phyloP scores from a whole-genome alignment of 768 basidiomycete genomes.

The Termitomyces sp. region DNA sequence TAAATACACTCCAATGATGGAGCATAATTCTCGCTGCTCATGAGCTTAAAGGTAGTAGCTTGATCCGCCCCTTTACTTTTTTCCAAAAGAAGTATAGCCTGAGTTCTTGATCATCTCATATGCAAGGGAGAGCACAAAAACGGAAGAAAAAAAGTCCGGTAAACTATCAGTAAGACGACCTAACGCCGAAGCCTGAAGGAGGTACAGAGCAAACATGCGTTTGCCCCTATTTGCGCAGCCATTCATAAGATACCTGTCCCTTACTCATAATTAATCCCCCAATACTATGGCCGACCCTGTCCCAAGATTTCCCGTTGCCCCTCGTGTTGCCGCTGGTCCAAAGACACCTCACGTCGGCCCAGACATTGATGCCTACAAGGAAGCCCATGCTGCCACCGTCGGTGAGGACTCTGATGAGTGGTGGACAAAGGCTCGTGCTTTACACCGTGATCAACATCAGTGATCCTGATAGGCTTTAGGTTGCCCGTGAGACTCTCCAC shows the following conservation, averaged over 20 bases:
- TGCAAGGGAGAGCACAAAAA: background rate
- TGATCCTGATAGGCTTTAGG: slow-evolving; percentile 25
- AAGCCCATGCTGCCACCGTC: slow-evolving; percentile 62
- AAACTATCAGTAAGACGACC: background rate
- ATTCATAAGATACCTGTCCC: slow-evolving; percentile 2
- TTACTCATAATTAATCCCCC: background rate
- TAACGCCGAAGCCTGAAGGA: background rate
- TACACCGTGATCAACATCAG: background rate
- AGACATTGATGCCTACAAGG: slow-evolving; percentile 66
- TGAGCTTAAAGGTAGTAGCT: background rate
- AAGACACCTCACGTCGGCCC: slow-evolving; percentile 80
- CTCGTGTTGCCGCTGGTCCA: slow-evolving; percentile 55
- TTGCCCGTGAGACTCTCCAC: slow-evolving; percentile 70
- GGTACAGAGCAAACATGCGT: too few species aligned
- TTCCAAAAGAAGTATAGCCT: background rate
- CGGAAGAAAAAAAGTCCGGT: background rate
- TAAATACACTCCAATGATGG: too few species aligned
- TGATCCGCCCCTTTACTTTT: background rate
- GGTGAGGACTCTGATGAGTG: slow-evolving; percentile 77
- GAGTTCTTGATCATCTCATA: background rate
- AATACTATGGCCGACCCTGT: slow-evolving; percentile 8
- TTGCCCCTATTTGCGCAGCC: slow-evolving; percentile 9
- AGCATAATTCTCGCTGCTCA: background rate
- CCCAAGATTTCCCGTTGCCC: slow-evolving; percentile 65
- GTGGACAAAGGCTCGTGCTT: slow-evolving; percentile 71